Evolutionary conservation across 305 asterid genomes (phyloP).

Genomic region (Andrographis paniculata): DNA sequence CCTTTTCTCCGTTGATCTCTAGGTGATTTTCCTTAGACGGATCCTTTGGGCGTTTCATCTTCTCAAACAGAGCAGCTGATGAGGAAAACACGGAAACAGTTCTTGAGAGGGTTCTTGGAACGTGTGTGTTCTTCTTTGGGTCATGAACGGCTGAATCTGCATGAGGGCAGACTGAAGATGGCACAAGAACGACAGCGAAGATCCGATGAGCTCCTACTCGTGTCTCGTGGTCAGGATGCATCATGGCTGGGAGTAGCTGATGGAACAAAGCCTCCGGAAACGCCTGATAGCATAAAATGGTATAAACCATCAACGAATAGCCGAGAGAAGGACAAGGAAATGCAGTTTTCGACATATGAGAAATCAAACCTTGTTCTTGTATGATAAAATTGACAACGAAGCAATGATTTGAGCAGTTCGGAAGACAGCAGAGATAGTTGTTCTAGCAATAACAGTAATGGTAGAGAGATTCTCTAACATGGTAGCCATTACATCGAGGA

Average conservation of each 20-base stretch:
- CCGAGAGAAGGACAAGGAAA: conserved; percentile 20
- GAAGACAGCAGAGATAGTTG: conserved; percentile 58
- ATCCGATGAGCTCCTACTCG: conserved; percentile 95
- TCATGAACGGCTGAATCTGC: conserved; percentile 29
- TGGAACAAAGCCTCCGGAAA: conserved; percentile 97
- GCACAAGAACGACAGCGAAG: conserved; percentile 97
- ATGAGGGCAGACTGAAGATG: conserved; percentile 81
- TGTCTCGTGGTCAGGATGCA: conserved; percentile 89
- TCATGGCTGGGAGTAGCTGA: conserved; percentile 94
- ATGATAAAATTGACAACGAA: conserved; percentile 54
- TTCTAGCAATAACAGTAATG: conserved; percentile 46
- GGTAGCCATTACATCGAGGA: conserved; percentile 78
- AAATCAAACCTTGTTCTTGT: conserved; percentile 56
- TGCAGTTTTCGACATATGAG: conserved; percentile 7
- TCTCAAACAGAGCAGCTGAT: conserved; percentile 90
- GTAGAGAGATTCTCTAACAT: conserved; percentile 72
- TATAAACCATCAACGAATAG: conserved; percentile 12
- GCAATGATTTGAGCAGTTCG: conserved; percentile 76
- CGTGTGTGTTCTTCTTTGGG: conserved; percentile 33
- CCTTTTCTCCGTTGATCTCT: conserved; percentile 29
- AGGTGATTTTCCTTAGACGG: conserved; percentile 34
- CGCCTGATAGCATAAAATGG: conserved; percentile 36
- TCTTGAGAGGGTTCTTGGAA: conserved; percentile 89
- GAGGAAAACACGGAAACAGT: conserved; percentile 96
- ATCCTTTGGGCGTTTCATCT: conserved; percentile 50